Conservation (phyloP, 1,284 basidiomycete genomes). For the Erythrobasidium hasegawianum region DNA sequence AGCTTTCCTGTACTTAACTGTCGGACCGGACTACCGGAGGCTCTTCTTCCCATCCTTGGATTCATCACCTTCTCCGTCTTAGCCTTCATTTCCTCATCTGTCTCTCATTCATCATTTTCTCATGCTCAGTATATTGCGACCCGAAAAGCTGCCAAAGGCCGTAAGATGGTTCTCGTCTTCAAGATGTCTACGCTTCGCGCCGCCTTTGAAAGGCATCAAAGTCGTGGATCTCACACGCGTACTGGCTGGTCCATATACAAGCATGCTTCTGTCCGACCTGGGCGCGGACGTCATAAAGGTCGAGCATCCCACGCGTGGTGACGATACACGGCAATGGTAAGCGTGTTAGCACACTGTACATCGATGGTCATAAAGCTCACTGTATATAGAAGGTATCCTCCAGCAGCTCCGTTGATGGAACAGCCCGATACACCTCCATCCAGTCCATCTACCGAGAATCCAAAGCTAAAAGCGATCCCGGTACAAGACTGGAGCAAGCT, state of each 20-base stretch:
- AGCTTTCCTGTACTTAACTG: too few species aligned
- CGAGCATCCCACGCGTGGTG: constrained; percentile 62
- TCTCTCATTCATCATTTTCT: too few species aligned
- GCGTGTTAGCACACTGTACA: too few species aligned
- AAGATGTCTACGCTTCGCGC: constrained; percentile 47
- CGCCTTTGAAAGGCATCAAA: constrained; percentile 71
- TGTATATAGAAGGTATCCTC: constrained; percentile 29
- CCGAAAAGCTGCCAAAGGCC: too few species aligned
- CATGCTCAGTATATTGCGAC: too few species aligned
- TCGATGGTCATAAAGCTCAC: too few species aligned
- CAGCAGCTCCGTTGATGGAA: constrained; percentile 33
- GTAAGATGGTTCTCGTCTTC: constrained; percentile 17
- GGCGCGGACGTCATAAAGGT: constrained; percentile 82
- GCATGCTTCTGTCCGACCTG: constrained; percentile 82
- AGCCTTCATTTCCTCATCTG: too few species aligned
- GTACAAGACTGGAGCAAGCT: constrained; percentile 57
- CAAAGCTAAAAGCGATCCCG: constrained; percentile 54
- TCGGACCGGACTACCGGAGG: too few species aligned
- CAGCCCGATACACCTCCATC: constrained; percentile 59
- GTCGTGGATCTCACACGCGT: constrained; percentile 84
- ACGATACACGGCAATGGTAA: constrained; percentile 69
- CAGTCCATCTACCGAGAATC: constrained; percentile 58
- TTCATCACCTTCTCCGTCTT: too few species aligned
- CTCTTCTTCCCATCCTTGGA: too few species aligned
- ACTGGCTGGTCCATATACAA: constrained; percentile 80